Conservation (phyloP, 2,329 filamentous ascomycete species). For the Didymella pomorum region DNA sequence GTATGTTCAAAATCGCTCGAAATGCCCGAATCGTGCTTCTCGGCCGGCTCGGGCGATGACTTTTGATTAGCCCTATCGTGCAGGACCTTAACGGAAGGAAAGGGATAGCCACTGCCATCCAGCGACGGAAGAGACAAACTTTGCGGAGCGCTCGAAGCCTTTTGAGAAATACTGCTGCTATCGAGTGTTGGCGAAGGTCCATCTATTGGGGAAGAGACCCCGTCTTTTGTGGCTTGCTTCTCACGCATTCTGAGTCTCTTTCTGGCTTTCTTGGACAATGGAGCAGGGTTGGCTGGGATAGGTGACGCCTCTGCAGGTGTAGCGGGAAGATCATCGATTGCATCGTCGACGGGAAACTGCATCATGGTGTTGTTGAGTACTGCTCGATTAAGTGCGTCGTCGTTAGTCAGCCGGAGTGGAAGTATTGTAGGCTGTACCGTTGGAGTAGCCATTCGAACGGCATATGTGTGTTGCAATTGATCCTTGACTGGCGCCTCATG, state of each 20-base stretch:
- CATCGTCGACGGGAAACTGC: not conserved
- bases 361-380: not conserved
- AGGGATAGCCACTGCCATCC: not conserved
- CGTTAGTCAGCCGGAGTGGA: not conserved
- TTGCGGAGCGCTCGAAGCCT: not conserved
- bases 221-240: not conserved
- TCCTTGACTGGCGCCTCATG: constrained; percentile 5
- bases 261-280: constrained; percentile 1
- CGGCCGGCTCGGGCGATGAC: not conserved
- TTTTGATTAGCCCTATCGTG: not conserved
- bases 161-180: not conserved
- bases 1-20: constrained; percentile 14
- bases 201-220: not conserved
- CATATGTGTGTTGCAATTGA: not conserved
- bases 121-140: not conserved
- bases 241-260: not conserved
- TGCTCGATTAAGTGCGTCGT: not conserved
- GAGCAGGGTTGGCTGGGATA: not conserved
- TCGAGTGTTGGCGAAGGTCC: not conserved
- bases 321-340: not conserved
- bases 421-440: not conserved
- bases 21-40: constrained; percentile 27
- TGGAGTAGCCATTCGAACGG: not conserved
- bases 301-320: not conserved
- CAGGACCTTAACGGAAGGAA: not conserved